Evolutionary conservation across 192 early-diverging fungal species (phyloP).

Genomic region (Pilaira anomala): DNA sequence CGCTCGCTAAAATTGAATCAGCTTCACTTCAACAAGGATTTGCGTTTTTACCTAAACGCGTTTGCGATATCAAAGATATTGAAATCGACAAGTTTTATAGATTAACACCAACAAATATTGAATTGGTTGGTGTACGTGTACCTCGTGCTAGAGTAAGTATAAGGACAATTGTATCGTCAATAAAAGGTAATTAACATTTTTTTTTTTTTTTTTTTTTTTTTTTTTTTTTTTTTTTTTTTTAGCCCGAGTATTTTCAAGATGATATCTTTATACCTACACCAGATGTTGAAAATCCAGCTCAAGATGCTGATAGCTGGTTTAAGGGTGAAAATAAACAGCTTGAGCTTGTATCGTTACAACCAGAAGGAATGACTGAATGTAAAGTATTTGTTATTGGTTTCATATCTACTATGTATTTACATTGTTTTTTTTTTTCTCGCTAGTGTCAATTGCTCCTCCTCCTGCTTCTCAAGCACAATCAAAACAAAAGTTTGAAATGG

Average conservation of each 20-base stretch:
- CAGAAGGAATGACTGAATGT: constrained; percentile 31
- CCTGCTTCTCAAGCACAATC: constrained; percentile 15
- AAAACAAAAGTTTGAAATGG: constrained; percentile 37
- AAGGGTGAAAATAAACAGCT: constrained; percentile 24
- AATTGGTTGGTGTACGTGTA: constrained; percentile 69
- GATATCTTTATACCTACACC: constrained; percentile 72
- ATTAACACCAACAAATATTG: constrained; percentile 63
- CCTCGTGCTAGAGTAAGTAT: constrained; percentile 60
- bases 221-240: background rate
- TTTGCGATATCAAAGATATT: constrained; percentile 60
- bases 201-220: too few relatives aligned
- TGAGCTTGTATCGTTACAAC: constrained; percentile 24
- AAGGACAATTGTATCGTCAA: background rate
- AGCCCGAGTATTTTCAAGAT: constrained; percentile 90
- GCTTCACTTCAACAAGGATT: constrained; percentile 64
- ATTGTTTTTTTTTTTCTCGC: background rate
- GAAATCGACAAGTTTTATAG: constrained; percentile 73
- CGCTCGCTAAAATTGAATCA: constrained; percentile 61
- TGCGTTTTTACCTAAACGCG: constrained; percentile 66
- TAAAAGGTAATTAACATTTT: too few relatives aligned
- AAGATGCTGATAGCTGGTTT: constrained; percentile 61
- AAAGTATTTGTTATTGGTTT: constrained; percentile 10
- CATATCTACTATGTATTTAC: background rate
- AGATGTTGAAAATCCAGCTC: constrained; percentile 48
- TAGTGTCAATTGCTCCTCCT: constrained; percentile 31